These are phyloP conservation scores for Bauhinia variegata DNA, from an alignment of 306 rosid species.

Conservation along the genomic window DNA sequence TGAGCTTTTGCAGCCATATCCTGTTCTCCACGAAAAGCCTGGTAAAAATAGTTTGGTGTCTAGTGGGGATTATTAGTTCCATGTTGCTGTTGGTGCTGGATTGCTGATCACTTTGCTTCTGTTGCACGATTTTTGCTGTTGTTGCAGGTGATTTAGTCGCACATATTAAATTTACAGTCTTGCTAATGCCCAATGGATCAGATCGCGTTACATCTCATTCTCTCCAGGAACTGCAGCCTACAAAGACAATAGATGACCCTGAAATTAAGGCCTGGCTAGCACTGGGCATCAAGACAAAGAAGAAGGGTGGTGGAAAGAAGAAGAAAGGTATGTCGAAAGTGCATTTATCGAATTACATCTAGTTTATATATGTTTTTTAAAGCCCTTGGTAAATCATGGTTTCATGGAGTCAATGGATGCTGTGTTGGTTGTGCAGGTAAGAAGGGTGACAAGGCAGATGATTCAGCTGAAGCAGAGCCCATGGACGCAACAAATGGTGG, in stretches of 20 bases:
- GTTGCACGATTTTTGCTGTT: not conserved
- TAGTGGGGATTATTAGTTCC: not conserved
- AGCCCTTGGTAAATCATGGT: not conserved
- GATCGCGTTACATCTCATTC: slow-evolving; percentile 80
- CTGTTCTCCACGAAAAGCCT: slow-evolving; percentile 94
- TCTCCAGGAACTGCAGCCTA: slow-evolving; percentile 76
- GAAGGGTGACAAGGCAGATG: slow-evolving; percentile 80
- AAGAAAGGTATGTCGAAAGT: slow-evolving; percentile 70
- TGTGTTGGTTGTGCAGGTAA: slow-evolving; percentile 57
- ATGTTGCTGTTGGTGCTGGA: not conserved
- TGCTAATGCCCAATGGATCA: slow-evolving; percentile 95
- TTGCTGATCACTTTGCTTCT: not conserved
- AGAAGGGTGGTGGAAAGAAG: slow-evolving; percentile 98
- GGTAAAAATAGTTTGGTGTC: slow-evolving; percentile 46
- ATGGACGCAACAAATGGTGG: slow-evolving; percentile 64
- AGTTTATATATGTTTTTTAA: not conserved
- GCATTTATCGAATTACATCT: not conserved
- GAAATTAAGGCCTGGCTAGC: slow-evolving; percentile 95
- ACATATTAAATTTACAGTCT: slow-evolving; percentile 85
- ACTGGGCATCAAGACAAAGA: slow-evolving; percentile 81
- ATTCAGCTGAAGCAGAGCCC: slow-evolving; percentile 63
- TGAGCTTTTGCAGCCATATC: slow-evolving; percentile 93
- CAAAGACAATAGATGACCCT: slow-evolving; percentile 82
- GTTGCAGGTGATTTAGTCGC: slow-evolving; percentile 88
- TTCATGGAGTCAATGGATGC: slow-evolving; percentile 15